Evolutionary conservation across 2,329 filamentous ascomycete genomes (phyloP), one percentile per base, ranked within the genome.

Genomic region (Magnaporthales sp.): DNA sequence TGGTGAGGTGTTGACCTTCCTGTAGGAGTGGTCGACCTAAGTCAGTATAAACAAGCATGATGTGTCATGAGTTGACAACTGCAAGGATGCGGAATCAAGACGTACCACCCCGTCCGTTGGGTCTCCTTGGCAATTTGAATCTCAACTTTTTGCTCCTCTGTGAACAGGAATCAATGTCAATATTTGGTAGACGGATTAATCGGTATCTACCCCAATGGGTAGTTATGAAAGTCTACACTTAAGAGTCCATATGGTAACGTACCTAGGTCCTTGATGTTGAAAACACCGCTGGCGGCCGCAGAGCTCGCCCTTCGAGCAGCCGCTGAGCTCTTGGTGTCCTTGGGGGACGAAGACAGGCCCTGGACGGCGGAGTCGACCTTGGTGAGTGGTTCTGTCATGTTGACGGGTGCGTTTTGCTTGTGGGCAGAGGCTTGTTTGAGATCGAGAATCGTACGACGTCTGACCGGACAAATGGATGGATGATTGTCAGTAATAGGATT

Each of bases 281-380:
- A 88, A 67, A 94, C 87, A 72, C 90, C 91, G 69, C 89, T 84
- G 62, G 85, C 85, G 74, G 85, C 85, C 73, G 84, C 86, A 67
- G 91, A 94, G 77, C 91, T 93, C 69, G 83, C 81, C 80, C 92
- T 87, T 73, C 89, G 85, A 75, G 89, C 85, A 70, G 80, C 80
- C 15, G 61, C 29, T 8, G 31, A 19, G 31, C 60, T 66, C 29
- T 29, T 58, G 9, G 92, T 89, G 76, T 89, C 86, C 68, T 85
- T 82, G 38, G 90, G 85, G 68, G 88, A 89, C 73, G 86, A 84
- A 71, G 87, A 85, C 73, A 93, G 79, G 79, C 92, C 91, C 76
- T 92, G 89, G 75, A 96, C 88, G 82, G 92, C 92, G 68, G 93
- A 97, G 80, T 97, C 93, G 82, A 97, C 88, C 84, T 96, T 96